Percentiles rank a stretch among this genome's conserved stretches.
Conservation (phyloP, 2,329 filamentous ascomycete genomes). For the Calonectria crousiana region DNA sequence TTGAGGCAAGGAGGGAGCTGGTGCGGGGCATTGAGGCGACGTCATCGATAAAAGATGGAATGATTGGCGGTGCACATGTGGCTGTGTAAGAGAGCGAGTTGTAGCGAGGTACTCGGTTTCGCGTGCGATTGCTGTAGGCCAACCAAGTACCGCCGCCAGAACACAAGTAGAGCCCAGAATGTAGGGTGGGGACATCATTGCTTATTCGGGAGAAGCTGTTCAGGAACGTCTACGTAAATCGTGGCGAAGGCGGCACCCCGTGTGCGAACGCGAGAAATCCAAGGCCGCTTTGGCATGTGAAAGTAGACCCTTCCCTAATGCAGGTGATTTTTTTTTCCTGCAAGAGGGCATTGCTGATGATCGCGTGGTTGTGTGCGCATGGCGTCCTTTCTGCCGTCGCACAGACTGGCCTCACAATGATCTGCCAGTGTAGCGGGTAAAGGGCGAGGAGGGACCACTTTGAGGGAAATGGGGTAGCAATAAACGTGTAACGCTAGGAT, state of each 20-base stretch:
- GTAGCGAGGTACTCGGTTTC: constrained; percentile 26
- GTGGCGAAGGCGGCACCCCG: constrained; percentile 19
- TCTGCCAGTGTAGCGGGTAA: constrained; percentile 2
- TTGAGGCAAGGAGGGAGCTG: constrained; percentile 35
- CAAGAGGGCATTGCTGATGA: not conserved
- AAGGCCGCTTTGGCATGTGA: constrained; percentile 15
- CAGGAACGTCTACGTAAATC: constrained; percentile 29
- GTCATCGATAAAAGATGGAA: constrained; percentile 44
- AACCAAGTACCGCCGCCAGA: constrained; percentile 23
- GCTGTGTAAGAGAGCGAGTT: constrained; percentile 26
- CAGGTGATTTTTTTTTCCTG: not conserved
- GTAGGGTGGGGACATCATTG: constrained; percentile 12
- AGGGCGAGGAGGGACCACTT: not conserved
- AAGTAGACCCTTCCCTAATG: not conserved
- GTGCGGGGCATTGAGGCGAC: constrained; percentile 45
- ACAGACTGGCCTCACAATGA: not conserved
- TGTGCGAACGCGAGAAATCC: not conserved
- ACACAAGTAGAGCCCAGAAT: constrained; percentile 17
- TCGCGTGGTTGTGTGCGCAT: not conserved
- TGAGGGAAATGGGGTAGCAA: not conserved
- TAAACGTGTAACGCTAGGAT: not conserved
- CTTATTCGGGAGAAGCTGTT: constrained; percentile 28
- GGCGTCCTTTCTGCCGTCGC: not conserved
- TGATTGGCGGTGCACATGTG: constrained; percentile 39
- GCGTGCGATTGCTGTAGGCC: rapidly evolving